phyloP scores from a whole-genome alignment of 305 asterid genomes.

The Fraxinus xanthoxyloides region DNA sequence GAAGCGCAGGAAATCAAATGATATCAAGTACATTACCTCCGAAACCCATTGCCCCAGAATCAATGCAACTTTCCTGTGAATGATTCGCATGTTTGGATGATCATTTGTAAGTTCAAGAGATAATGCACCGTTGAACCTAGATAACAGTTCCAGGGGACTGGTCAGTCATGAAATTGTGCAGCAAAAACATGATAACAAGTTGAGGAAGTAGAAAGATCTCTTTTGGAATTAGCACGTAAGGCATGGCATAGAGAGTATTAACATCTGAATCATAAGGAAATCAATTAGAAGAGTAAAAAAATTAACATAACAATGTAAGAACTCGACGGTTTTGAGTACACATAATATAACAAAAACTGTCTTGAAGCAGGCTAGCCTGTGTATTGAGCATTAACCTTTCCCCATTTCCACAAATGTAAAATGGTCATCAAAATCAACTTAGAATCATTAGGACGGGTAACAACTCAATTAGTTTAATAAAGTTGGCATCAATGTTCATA shows the following conservation, averaged over 20 bases:
- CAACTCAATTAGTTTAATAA: constrained; percentile 6
- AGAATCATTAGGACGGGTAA: constrained; percentile 6
- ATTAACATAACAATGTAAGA: background rate
- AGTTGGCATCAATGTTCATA: constrained; percentile 17
- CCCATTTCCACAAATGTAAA: background rate
- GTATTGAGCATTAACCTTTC: background rate
- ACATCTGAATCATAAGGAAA: background rate
- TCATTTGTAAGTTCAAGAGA: constrained; percentile 73
- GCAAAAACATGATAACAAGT: constrained; percentile 12
- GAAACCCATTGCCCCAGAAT: constrained; percentile 99
- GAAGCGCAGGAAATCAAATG: constrained; percentile 7
- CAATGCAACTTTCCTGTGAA: constrained; percentile 89
- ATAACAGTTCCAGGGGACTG: constrained; percentile 24
- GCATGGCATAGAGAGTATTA: constrained; percentile 8
- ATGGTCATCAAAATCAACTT: background rate
- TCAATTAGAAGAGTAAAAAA: constrained; percentile 10
- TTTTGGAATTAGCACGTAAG: background rate
- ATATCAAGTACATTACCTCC: constrained; percentile 53
- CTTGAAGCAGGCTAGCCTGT: constrained; percentile 16
- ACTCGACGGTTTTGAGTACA: background rate
- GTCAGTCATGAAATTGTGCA: constrained; percentile 18
- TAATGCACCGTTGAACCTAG: constrained; percentile 91
- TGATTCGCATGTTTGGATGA: constrained; percentile 88
- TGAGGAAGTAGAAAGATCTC: background rate
- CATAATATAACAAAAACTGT: background rate